Base-by-base conservation (phyloP, 1,284 basidiomycete species). In the Pholiota adiposa region DNA sequence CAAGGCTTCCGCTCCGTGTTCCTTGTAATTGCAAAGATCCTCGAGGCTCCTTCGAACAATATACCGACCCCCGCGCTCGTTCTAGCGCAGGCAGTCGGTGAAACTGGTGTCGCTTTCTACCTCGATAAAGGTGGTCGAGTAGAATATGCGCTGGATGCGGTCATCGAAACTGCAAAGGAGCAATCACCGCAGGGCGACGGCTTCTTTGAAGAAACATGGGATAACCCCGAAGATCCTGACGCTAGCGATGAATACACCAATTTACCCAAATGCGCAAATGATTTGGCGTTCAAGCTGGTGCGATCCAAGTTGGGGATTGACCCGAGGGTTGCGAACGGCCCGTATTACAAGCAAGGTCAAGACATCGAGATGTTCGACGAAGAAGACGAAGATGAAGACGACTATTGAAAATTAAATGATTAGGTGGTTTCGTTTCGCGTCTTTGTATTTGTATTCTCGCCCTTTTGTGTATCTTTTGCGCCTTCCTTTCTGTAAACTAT, bases 141-240 rank as follows among this genome's bases (percentile, higher is more conserved):
- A 23, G 68, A 66, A 27, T 66, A 67, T 49, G 67, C 65, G 3
- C 59, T 70, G 14, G 68, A 69, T 48, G 64, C 65, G 8, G 53
- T 67, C 19, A 66, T 63, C n/a, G 36, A 59, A 9, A 58, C 51
- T 1, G 65, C 64, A n/a, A 29, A 57, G 48, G 64, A 65, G 14
- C 62, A 67, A 31, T 69, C 65, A 5, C 36, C 53, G 12, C 41
- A 69, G 2, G 68, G 63, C 12, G 68, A 70, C 36, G 62, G 61
- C 11, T 36, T 53, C 11, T 65, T 70, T 43, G 62, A 64, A 14
- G 64, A 66, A 27, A n/a, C 11, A 19, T 41, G 51, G 36, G 36
- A 29, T 6, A 11, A 23, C 2, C 34, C 25, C 21, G 51, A 19
- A 2, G 38, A 53, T 3, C 11, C 23, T 27, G 21, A 18, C 16